Evolutionary conservation across 108 stramenopile species (phyloP).

Genomic region (Nitzschia sp.): DNA sequence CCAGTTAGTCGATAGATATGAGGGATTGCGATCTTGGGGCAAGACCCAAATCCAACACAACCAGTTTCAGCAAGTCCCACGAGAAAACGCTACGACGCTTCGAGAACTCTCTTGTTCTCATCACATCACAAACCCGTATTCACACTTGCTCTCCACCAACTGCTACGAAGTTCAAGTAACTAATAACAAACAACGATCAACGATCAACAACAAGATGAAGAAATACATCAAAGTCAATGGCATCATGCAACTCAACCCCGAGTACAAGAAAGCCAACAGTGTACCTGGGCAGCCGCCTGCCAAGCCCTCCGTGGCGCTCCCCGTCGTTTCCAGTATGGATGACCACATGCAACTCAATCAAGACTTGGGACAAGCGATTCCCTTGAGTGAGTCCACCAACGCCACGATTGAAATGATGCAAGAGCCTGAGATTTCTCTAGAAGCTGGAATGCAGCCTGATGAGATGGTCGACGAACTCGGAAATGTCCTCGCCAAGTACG

Average conservation of each 20-base stretch:
- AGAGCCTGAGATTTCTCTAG: constrained; percentile 42
- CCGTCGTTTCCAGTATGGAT: constrained; percentile 41
- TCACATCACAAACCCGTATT: no score
- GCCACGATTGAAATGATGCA: constrained; percentile 52
- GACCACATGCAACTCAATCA: constrained; percentile 35
- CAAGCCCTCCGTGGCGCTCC: constrained; percentile 17
- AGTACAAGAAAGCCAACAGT: constrained; percentile 34
- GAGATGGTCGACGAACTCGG: constrained; percentile 46
- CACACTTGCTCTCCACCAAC: no score
- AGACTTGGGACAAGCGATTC: constrained; percentile 25
- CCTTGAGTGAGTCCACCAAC: constrained; percentile 33
- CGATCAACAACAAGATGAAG: constrained; percentile 12
- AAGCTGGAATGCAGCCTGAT: constrained; percentile 41
- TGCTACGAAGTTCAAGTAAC: no score
- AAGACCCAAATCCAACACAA: no score
- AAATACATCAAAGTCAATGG: constrained; percentile 47
- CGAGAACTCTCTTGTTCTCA: no score
- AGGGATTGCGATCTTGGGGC: no score
- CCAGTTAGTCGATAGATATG: no score
- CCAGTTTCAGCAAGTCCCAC: no score
- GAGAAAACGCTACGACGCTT: no score
- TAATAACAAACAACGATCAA: no score
- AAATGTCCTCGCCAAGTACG: constrained; percentile 44
- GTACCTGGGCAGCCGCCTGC: background rate
- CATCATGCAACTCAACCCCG: constrained; percentile 53